These are phyloP conservation scores for Daldinia childiae DNA, from an alignment of 495 filamentous ascomycete species.

Conservation along the genomic window DNA sequence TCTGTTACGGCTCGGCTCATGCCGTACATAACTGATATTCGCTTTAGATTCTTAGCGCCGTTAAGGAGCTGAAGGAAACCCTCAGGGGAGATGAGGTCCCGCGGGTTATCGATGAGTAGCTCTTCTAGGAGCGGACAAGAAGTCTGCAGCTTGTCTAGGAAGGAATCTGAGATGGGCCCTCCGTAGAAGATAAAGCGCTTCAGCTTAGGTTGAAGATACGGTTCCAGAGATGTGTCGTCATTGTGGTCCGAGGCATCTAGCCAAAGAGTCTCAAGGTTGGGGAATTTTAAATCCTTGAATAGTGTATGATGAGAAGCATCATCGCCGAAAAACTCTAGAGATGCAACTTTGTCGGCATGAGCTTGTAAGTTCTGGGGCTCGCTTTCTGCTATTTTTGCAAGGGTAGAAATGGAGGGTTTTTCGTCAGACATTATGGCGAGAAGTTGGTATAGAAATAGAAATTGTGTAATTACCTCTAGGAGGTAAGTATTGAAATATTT, in stretches of 20 bases:
- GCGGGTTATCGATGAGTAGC: constrained; percentile 17
- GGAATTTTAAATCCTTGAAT: constrained; percentile 7
- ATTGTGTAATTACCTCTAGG: too few species aligned
- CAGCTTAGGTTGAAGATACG: constrained; percentile 19
- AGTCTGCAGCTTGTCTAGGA: constrained; percentile 1
- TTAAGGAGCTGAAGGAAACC: constrained; percentile 8
- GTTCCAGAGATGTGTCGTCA: neutral
- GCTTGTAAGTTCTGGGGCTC: constrained; percentile 1
- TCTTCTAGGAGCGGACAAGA: constrained; percentile 19
- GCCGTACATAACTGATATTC: neutral
- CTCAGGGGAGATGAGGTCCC: neutral
- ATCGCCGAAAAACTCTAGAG: neutral
- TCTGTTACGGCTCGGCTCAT: neutral
- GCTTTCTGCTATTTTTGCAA: neutral
- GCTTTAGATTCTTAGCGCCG: constrained; percentile 3
- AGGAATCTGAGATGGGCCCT: constrained; percentile 3
- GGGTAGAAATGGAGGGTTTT: neutral
- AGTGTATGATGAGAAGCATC: constrained; percentile 2
- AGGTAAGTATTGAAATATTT: too few species aligned
- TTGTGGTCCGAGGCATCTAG: constrained; percentile 1
- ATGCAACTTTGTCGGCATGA: neutral
- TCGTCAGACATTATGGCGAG: neutral
- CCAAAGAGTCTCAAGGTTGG: constrained; percentile 5
- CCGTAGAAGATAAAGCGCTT: constrained; percentile 7
- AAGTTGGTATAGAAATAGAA: too few species aligned